phyloP scores from a whole-genome alignment of 805 yeast genomes.

The Candida insectalens region DNA sequence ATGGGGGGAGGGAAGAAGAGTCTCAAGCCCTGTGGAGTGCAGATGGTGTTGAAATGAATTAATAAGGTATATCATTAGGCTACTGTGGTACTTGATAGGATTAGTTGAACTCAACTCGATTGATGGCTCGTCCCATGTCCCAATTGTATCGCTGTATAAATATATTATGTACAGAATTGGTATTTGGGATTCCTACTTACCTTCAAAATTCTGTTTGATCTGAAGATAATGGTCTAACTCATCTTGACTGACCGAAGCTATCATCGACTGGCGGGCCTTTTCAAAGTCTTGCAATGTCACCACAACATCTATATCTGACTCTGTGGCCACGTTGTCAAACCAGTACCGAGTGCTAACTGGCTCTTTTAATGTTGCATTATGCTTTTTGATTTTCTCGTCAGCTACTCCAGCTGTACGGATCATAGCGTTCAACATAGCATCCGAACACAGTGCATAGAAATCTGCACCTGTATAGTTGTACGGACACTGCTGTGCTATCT shows the following conservation, averaged over 20 bases:
- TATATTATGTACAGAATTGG: too few relatives aligned
- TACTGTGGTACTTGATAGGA: too few relatives aligned
- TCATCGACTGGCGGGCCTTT: conserved; percentile 62
- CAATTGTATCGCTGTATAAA: too few relatives aligned
- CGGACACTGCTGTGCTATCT: conserved; percentile 64
- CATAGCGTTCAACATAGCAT: conserved; percentile 95
- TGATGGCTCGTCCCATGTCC: too few relatives aligned
- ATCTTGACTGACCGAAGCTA: conserved; percentile 81
- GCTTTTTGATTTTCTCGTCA: conserved; percentile 50
- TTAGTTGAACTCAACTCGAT: not conserved
- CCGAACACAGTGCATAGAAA: conserved; percentile 91
- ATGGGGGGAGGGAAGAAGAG: too few relatives aligned
- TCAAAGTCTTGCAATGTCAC: conserved; percentile 68
- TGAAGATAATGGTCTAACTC: conserved; percentile 75
- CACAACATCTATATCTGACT: conserved; percentile 54
- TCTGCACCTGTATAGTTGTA: conserved; percentile 97
- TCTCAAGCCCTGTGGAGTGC: too few relatives aligned
- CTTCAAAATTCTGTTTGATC: conserved; percentile 78
- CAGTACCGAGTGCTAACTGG: conserved; percentile 69
- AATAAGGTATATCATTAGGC: too few relatives aligned
- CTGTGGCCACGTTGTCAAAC: conserved; percentile 75
- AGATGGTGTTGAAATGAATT: too few relatives aligned
- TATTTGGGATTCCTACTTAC: too few relatives aligned
- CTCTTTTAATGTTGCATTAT: conserved; percentile 34
- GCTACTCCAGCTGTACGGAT: conserved; percentile 73